These are phyloP conservation scores for Parastagonospora avenae DNA, from an alignment of 2,329 filamentous ascomycete species.

Conservation along the genomic window DNA sequence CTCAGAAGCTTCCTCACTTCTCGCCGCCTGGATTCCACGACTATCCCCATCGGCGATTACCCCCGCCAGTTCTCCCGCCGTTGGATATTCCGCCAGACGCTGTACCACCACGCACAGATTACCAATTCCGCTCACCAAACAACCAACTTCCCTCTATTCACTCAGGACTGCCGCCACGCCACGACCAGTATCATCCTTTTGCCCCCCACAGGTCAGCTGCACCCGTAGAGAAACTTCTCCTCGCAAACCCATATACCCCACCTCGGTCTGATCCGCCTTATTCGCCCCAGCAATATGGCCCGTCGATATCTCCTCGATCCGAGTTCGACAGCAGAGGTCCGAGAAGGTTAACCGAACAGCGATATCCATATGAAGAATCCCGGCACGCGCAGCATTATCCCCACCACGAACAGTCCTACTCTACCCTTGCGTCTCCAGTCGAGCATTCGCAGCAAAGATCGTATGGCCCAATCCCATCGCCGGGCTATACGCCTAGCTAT, in stretches of 20 bases:
- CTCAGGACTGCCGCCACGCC: constrained; percentile 36
- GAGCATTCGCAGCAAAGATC: constrained; percentile 41
- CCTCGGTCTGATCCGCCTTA: constrained; percentile 47
- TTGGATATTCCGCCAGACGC: constrained; percentile 46
- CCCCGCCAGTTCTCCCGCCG: constrained; percentile 48
- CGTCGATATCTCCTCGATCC: constrained; percentile 44
- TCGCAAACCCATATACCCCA: constrained; percentile 46
- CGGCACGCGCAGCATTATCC: constrained; percentile 33
- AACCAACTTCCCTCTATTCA: constrained; percentile 46
- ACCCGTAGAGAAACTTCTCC: constrained; percentile 43
- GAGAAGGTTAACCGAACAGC: constrained; percentile 36
- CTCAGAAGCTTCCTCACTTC: constrained; percentile 50
- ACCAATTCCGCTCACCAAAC: constrained; percentile 47
- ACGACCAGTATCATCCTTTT: constrained; percentile 31
- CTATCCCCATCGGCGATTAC: constrained; percentile 46
- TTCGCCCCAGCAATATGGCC: constrained; percentile 47
- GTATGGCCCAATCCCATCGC: constrained; percentile 45
- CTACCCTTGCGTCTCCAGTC: constrained; percentile 45
- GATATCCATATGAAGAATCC: constrained; percentile 41
- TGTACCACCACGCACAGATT: constrained; percentile 46
- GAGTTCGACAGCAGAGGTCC: constrained; percentile 39
- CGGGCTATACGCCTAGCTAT: constrained; percentile 48
- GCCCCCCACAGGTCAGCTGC: constrained; percentile 34
- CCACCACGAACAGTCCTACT: constrained; percentile 41
- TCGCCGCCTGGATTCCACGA: constrained; percentile 48